A percentile compares a stretch with the other conserved stretches of the same genome.
These are phyloP conservation scores for Melocanna baccifera DNA, from an alignment of 176 grass and related monocot species.

Conservation along the genomic window DNA sequence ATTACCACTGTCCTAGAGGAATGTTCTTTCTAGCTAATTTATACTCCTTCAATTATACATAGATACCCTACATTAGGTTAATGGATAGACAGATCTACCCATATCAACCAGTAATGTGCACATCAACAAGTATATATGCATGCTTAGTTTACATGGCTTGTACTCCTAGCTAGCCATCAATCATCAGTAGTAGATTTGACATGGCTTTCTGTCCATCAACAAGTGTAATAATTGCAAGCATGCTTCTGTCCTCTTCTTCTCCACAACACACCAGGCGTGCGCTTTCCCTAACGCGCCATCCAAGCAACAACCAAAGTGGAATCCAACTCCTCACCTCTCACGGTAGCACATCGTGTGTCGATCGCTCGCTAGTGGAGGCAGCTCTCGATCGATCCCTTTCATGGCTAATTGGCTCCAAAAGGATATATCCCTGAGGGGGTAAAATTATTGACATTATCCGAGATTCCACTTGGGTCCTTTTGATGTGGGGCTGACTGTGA, in stretches of 20 bases:
- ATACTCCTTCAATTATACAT: background rate
- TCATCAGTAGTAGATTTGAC: background rate
- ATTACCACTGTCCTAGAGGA: background rate
- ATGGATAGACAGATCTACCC: background rate
- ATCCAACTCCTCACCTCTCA: slow-evolving; percentile 34
- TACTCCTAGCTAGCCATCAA: background rate
- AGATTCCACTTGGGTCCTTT: slow-evolving; percentile 29
- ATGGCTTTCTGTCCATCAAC: background rate
- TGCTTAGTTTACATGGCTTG: background rate
- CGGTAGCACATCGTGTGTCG: background rate
- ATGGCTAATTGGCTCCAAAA: slow-evolving; percentile 17
- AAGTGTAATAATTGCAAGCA: background rate
- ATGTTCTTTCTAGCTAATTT: slow-evolving; percentile 21
- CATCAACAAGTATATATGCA: slow-evolving; percentile 1
- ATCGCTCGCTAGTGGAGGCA: slow-evolving; percentile 14
- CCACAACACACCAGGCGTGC: background rate
- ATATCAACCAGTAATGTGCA: background rate
- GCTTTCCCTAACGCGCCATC: slow-evolving; percentile 25
- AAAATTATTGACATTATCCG: slow-evolving; percentile 26
- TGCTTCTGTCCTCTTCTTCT: background rate
- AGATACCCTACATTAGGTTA: slow-evolving; percentile 2
- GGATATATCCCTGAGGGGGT: background rate
- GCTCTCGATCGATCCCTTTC: background rate
- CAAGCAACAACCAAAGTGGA: slow-evolving; percentile 22
- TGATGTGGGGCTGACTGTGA: slow-evolving; percentile 39